Evolutionary conservation across 148 eudicot genomes (phyloP).

Genomic region (Rhododendron molle): DNA sequence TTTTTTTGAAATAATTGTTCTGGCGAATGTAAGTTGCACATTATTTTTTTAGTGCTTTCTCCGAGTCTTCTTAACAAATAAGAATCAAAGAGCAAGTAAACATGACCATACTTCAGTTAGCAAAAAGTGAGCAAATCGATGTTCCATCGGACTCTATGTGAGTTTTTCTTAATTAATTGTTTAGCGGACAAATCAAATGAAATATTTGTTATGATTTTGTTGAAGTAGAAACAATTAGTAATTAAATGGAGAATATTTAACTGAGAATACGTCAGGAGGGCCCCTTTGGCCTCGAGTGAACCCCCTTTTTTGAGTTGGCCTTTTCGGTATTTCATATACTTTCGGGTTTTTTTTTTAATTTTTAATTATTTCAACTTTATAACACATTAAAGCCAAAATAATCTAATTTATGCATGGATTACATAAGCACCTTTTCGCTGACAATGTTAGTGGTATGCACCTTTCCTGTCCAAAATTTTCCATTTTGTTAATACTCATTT

Average conservation of each 20-base stretch:
- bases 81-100: not conserved
- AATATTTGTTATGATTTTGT: not conserved
- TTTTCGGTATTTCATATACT: slow-evolving; percentile 1
- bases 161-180: not conserved
- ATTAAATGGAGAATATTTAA: slow-evolving; percentile 4
- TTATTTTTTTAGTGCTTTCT: too few relatives aligned
- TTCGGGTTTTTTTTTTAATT: not conserved
- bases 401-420: slow-evolving; percentile 23
- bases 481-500: slow-evolving; percentile 7
- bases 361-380: not conserved
- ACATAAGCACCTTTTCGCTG: slow-evolving; percentile 15
- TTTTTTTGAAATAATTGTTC: not conserved
- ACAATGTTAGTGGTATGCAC: slow-evolving; percentile 18
- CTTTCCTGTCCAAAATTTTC: slow-evolving; percentile 14
- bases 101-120: not conserved
- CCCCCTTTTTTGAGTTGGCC: not conserved
- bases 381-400: slow-evolving; percentile 4
- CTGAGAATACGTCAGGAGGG: slow-evolving; percentile 3
- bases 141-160: not conserved
- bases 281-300: slow-evolving; percentile 6
- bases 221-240: not conserved
- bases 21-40: not conserved
- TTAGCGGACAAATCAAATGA: not conserved
- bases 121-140: not conserved
- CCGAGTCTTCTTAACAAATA: too few relatives aligned